Evolutionary conservation across 1,284 basidiomycete species (phyloP), one percentile per base, ranked within the genome.

Genomic region (Cutaneotrichosporon cyanovorans): DNA sequence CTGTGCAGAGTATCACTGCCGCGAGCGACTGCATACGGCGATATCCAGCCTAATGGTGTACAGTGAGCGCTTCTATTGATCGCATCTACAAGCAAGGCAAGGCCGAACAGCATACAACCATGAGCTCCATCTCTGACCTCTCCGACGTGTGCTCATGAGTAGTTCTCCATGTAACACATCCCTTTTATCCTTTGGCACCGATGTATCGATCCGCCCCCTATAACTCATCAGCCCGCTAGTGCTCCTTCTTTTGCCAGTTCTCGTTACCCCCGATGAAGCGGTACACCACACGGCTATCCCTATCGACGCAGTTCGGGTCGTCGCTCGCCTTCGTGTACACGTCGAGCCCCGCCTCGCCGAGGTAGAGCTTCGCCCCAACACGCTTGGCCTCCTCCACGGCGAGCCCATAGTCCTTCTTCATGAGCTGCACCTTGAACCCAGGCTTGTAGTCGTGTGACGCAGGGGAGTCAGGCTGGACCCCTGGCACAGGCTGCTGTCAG

Each of bases 361-460:
- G 40, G 30, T 28, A 37, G 19, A 47, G 40, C 16, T 32, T 31
- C 10, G 45, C 40, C 16, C 21, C 45, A 4, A 30, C 28, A 8
- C 16, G 7, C 16, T 20, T 10, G 2, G 40, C 45, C 1, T 39
- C 40, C n/a, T 41, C 45, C n/a, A 41, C 19, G 6, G 45, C 45
- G n/a, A 47, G 40, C 21, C 22, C 36, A 36, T 47, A 47, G 40
- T 47, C 45, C 22, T 47, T 47, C 15, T 34, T 33, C 45, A 47
- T 47, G n/a, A 47, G 25, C 40, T 47, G 45, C 10, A 47, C 45
- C 28, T 47, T 47, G 40, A 47, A 47, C 1, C 45, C 45, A 1
- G 28, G 28, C 28, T 23, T 34, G 21, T 47, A 47, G 20, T 28
- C 40, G 20, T 47, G 36, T 15, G 40, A 42, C 12, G 45, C 23